Percentiles rank a stretch among this genome's conserved stretches.
These are phyloP conservation scores for Aspergillus fumigatus DNA, from an alignment of 2,329 filamentous ascomycete species.

Conservation along the genomic window DNA sequence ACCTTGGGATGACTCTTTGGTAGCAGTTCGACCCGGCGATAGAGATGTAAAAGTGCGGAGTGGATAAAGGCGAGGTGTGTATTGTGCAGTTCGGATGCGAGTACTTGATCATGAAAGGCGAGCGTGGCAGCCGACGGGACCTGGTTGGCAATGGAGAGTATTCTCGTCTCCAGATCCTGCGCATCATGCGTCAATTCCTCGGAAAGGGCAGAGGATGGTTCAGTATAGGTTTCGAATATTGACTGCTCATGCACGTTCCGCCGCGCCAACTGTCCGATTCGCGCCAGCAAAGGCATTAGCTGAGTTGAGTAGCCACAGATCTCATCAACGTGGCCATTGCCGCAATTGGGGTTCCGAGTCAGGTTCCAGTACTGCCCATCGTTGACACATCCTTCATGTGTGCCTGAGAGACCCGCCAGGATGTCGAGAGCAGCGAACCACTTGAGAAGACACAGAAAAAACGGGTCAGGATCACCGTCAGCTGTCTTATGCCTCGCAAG, in stretches of 20 bases:
- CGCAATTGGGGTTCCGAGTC: neutral
- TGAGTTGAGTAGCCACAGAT: constrained; percentile 28
- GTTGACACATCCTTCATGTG: constrained; percentile 4
- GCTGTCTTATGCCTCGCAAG: constrained; percentile 8
- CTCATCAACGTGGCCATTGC: constrained; percentile 18
- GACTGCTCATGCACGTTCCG: neutral
- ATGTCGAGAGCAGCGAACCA: constrained; percentile 29
- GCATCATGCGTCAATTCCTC: constrained; percentile 2
- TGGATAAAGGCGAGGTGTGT: constrained; percentile 26
- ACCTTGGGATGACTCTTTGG: constrained; percentile 16
- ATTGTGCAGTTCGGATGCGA: constrained; percentile 17
- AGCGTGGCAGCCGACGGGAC: constrained; percentile 1
- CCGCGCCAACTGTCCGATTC: constrained; percentile 16
- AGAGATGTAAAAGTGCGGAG: constrained; percentile 24
- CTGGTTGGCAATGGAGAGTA: constrained; percentile 7
- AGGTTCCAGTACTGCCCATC: constrained; percentile 10
- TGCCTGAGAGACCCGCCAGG: constrained; percentile 22
- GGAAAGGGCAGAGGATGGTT: neutral
- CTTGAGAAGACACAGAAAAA: constrained; percentile 21
- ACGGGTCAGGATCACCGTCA: constrained; percentile 9
- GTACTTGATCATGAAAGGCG: constrained; percentile 1
- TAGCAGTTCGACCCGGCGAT: constrained; percentile 21
- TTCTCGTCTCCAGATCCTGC: constrained; percentile 8
- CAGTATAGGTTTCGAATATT: neutral
- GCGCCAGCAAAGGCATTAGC: constrained; percentile 22